Evolutionary conservation across 768 basidiomycete species (phyloP).

Genomic region (Trametes cinnabarina): DNA sequence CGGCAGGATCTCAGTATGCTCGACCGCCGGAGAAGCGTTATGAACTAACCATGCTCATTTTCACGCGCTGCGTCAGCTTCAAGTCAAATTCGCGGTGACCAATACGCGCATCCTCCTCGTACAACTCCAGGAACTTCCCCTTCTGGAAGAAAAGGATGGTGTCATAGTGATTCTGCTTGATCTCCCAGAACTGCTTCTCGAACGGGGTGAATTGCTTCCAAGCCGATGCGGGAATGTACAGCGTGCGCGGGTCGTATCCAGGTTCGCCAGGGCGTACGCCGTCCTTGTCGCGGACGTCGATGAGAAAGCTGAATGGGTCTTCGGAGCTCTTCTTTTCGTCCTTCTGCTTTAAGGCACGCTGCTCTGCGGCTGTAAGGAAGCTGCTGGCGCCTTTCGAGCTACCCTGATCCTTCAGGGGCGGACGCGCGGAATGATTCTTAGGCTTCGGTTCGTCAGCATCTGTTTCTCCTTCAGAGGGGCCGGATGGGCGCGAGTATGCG

Average conservation of each 20-base stretch:
- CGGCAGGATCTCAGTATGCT: too few relatives aligned
- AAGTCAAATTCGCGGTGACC: conserved; percentile 95
- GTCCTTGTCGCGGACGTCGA: conserved; percentile 78
- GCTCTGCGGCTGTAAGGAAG: conserved; percentile 85
- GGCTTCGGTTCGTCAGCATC: conserved; percentile 32
- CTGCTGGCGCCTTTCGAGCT: conserved; percentile 33
- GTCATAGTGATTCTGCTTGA: conserved; percentile 97
- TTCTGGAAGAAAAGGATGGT: conserved; percentile 99
- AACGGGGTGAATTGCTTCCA: conserved; percentile 92
- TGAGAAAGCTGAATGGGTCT: conserved; percentile 71
- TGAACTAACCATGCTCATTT: conserved; percentile 99
- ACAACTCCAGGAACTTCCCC: conserved; percentile 93
- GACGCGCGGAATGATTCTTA: conserved; percentile 38
- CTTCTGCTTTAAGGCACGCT: conserved; percentile 71
- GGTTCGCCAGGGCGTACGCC: conserved; percentile 73
- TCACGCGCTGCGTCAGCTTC: conserved; percentile 87
- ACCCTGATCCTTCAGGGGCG: conserved; percentile 33
- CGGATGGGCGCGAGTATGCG: conserved; percentile 27
- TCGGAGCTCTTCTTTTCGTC: conserved; percentile 80
- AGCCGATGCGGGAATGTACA: conserved; percentile 71
- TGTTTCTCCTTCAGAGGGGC: conserved; percentile 36
- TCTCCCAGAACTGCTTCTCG: conserved; percentile 73
- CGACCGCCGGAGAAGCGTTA: too few relatives aligned
- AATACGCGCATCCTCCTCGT: conserved; percentile 91
- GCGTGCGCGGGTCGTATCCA: conserved; percentile 86